Percentiles rank a stretch among this genome's conserved stretches.
Evolutionary conservation across 2,329 filamentous ascomycete genomes (phyloP).

Genomic region (Bimuria novae-zelandiae): DNA sequence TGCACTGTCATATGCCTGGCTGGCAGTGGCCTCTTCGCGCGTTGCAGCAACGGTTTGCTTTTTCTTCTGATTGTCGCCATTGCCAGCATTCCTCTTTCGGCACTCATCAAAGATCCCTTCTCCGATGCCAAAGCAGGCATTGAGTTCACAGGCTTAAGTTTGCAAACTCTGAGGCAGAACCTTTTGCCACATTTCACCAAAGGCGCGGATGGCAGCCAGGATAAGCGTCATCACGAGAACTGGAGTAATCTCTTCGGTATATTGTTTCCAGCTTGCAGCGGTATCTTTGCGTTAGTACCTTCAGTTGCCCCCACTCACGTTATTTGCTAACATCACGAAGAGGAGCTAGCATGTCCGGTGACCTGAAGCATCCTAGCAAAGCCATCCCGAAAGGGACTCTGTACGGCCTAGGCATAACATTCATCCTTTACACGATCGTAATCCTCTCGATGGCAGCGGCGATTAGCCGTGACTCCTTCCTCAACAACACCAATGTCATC

Average conservation of each 20-base stretch:
- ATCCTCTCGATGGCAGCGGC: slow-evolving; percentile 78
- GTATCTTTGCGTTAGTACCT: slow-evolving; percentile 58
- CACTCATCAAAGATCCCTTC: slow-evolving; percentile 71
- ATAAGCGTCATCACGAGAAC: slow-evolving; percentile 66
- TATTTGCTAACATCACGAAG: slow-evolving; percentile 49
- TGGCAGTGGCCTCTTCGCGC: slow-evolving; percentile 78
- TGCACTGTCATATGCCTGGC: slow-evolving; percentile 79
- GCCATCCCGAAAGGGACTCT: slow-evolving; percentile 72
- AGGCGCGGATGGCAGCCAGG: slow-evolving; percentile 65
- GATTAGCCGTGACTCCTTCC: slow-evolving; percentile 73
- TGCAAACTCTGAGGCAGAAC: slow-evolving; percentile 73
- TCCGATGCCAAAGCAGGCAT: slow-evolving; percentile 64
- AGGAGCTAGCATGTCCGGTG: slow-evolving; percentile 89
- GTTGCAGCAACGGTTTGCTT: slow-evolving; percentile 77
- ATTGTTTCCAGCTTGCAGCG: slow-evolving; percentile 73
- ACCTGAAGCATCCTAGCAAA: slow-evolving; percentile 79
- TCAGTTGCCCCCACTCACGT: not conserved
- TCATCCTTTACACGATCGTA: slow-evolving; percentile 75
- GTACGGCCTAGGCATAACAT: slow-evolving; percentile 62
- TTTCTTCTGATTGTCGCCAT: slow-evolving; percentile 73
- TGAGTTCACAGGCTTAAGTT: slow-evolving; percentile 76
- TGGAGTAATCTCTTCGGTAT: slow-evolving; percentile 87
- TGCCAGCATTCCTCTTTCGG: slow-evolving; percentile 81
- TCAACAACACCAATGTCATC: slow-evolving; percentile 77
- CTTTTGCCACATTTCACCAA: slow-evolving; percentile 68